Evolutionary conservation across 2,329 filamentous ascomycete genomes (phyloP).

Genomic region (Myriangium duriaei): DNA sequence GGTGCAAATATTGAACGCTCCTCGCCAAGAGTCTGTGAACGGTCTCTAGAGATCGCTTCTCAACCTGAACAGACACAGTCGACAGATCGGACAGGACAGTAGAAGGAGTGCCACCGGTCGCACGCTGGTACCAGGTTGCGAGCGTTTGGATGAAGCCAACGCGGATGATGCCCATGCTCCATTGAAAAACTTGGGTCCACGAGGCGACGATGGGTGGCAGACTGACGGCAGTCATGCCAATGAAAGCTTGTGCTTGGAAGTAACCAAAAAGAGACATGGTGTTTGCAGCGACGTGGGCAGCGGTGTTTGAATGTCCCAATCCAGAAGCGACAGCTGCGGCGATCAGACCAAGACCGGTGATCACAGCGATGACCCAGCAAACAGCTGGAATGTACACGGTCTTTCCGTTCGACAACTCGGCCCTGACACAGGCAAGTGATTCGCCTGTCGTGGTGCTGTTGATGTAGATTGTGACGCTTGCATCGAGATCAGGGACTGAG

Average conservation of each 20-base stretch:
- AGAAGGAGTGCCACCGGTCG: conserved; percentile 76
- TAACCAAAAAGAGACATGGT: conserved; percentile 88
- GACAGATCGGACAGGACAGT: conserved; percentile 63
- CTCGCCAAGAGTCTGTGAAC: conserved; percentile 41
- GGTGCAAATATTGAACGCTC: conserved; percentile 27
- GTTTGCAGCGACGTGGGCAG: conserved; percentile 86
- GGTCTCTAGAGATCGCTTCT: conserved; percentile 48
- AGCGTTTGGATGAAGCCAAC: conserved; percentile 78
- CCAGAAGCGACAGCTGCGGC: conserved; percentile 83
- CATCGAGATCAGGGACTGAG: conserved; percentile 81
- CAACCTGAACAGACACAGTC: conserved; percentile 69
- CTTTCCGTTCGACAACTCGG: conserved; percentile 77
- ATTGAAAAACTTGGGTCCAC: conserved; percentile 97
- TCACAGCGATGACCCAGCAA: conserved; percentile 78
- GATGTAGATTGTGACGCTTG: conserved; percentile 69
- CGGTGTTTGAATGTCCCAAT: conserved; percentile 83
- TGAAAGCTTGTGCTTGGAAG: conserved; percentile 86
- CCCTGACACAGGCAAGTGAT: conserved; percentile 75
- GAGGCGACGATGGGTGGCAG: conserved; percentile 79
- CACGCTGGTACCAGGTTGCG: conserved; percentile 89
- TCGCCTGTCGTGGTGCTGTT: conserved; percentile 52
- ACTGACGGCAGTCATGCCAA: conserved; percentile 69
- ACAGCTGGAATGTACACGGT: conserved; percentile 82
- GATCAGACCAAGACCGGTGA: conserved; percentile 70
- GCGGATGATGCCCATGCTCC: conserved; percentile 92